phyloP scores from a whole-genome alignment of 2,329 filamentous ascomycete genomes.

The Cytospora piceicola region DNA sequence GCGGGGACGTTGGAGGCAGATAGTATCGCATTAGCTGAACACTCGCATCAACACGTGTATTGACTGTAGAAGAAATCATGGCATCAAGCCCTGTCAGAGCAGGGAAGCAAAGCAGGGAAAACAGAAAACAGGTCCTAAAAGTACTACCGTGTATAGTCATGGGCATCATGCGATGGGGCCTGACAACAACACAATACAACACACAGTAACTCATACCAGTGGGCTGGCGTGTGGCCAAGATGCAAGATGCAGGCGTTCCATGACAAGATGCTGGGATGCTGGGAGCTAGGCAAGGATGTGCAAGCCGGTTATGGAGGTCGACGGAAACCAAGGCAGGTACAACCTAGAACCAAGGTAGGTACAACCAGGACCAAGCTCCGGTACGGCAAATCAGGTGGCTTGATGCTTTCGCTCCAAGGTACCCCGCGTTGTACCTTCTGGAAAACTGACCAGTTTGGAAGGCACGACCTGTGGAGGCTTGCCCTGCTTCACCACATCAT shows the following conservation, averaged over 20 bases:
- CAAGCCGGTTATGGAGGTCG: conserved; percentile 15
- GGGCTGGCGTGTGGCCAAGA: neutral
- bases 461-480: conserved; percentile 5
- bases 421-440: conserved; percentile 19
- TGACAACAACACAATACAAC: neutral
- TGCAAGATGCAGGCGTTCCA: conserved; percentile 4
- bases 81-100: neutral
- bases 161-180: neutral
- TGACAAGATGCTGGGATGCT: conserved; percentile 12
- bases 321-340: conserved; percentile 19
- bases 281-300: conserved; percentile 18
- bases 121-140: neutral
- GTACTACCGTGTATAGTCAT: neutral
- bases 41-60: neutral
- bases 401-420: conserved; percentile 14
- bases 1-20: neutral
- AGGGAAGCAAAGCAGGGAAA: neutral
- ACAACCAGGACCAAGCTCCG: conserved; percentile 16
- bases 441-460: conserved; percentile 4
- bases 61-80: neutral
- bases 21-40: neutral
- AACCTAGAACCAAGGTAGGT: conserved; percentile 14
- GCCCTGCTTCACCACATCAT: conserved; percentile 8
- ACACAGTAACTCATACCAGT: neutral
- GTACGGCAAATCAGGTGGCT: conserved; percentile 10